Evolutionary conservation across 352 stramenopile genomes (phyloP), one percentile per base, ranked within the genome.

Genomic region (Phytophthora syringae): DNA sequence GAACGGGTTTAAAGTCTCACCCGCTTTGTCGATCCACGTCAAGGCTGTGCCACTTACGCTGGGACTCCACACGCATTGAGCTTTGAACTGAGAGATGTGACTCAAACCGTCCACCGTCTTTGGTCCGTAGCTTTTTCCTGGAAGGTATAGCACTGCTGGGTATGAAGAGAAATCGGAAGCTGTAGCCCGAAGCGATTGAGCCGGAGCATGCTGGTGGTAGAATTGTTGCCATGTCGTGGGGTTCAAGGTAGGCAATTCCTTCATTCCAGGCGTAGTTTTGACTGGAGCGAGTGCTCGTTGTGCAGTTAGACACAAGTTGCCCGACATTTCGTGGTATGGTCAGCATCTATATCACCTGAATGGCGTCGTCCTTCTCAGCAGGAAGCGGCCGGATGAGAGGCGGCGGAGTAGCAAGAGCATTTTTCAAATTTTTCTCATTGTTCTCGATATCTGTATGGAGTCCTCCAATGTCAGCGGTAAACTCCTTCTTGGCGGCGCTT

Each of bases 331-430:
- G 10, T 88, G 24, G 79, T 34, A 82, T 71, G 1, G 64, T 50
- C 4, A 87, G 27, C 42, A 82, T 83, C 47, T 86, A 86, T 13
- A 90, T 60, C 6, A 80, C 51, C 37, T 76, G 56, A 16, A 80
- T 50, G 0, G 70, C 74, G 4, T 77, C 65, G 0, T n/a, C 3
- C 21, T 56, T 58, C 15, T 63, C 20, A 15, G 28, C 43, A 10
- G 79, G 76, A 12, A 90, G 68, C 1, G 74, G 72, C 9, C 58
- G 76, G 3, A 72, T 60, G 2, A 80, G 24, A 37, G 69, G 79
- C 2, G 32, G 3, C 1, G 76, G 77, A 47, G 76, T 53, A 36
- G 45, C 30, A 21, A 75, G 27, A 11, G 6, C 12, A 42, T 7
- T 11, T 48, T 72, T 27, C 2, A n/a, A n/a, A n/a, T n/a, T n/a